Percentiles rank a stretch among this genome's conserved stretches.
Evolutionary conservation across 2,329 filamentous ascomycete species (phyloP).

Genomic region (Colletotrichum sp.): DNA sequence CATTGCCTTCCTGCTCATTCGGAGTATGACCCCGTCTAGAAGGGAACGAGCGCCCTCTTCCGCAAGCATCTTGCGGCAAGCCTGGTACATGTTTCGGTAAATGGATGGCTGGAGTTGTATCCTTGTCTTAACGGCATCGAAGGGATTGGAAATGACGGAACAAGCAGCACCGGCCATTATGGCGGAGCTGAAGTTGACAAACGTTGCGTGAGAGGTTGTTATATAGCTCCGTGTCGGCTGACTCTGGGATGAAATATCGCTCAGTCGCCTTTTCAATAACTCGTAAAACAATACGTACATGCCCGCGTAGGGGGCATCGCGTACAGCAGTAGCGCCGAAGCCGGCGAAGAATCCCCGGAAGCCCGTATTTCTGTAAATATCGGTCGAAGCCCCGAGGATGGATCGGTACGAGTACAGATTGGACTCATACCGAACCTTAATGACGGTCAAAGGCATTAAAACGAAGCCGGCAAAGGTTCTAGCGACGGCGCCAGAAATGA

Average conservation of each 20-base stretch:
- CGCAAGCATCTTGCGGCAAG: slow-evolving; percentile 75
- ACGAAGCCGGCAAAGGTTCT: slow-evolving; percentile 87
- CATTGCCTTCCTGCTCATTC: slow-evolving; percentile 89
- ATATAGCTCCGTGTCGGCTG: not conserved
- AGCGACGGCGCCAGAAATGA: slow-evolving; percentile 83
- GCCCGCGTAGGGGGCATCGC: slow-evolving; percentile 96
- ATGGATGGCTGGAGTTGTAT: slow-evolving; percentile 86
- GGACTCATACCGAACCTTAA: slow-evolving; percentile 96
- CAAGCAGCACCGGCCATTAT: slow-evolving; percentile 81
- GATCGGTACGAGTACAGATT: slow-evolving; percentile 85
- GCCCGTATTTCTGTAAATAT: slow-evolving; percentile 78
- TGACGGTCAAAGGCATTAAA: slow-evolving; percentile 94
- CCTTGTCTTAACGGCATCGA: slow-evolving; percentile 94
- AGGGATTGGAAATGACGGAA: slow-evolving; percentile 91
- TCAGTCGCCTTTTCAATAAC: slow-evolving; percentile 72
- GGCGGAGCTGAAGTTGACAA: slow-evolving; percentile 80
- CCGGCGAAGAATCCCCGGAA: slow-evolving; percentile 88
- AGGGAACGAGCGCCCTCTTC: slow-evolving; percentile 83
- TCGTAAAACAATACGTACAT: slow-evolving; percentile 96
- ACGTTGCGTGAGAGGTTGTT: slow-evolving; percentile 14
- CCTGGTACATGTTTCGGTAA: slow-evolving; percentile 84
- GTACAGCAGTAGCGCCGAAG: slow-evolving; percentile 89
- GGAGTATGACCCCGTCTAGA: slow-evolving; percentile 83
- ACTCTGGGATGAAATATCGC: slow-evolving; percentile 20
- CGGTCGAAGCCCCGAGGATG: slow-evolving; percentile 71